These are phyloP conservation scores for Phytophthora megakarya DNA, from an alignment of 352 stramenopile species.

Conservation along the genomic window DNA sequence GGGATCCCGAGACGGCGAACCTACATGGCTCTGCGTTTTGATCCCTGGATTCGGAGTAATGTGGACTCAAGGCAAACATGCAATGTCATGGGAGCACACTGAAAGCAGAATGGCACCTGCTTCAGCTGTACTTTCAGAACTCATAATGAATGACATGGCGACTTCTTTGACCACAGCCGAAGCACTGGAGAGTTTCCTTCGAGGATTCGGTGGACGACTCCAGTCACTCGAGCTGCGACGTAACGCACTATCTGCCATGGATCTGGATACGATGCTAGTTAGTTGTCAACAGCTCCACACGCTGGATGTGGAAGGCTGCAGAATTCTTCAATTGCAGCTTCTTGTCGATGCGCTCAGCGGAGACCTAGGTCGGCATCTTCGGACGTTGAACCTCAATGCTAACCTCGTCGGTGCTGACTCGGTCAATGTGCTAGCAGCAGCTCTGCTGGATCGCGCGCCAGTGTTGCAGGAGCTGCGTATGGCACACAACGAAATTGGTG, in stretches of 20 bases:
- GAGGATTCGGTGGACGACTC: conserved; percentile 31
- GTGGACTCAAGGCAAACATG: conserved; percentile 30
- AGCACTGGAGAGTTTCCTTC: conserved; percentile 28
- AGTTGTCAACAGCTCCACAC: conserved; percentile 25
- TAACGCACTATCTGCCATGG: conserved; percentile 36
- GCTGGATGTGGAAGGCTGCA: conserved; percentile 41
- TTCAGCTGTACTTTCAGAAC: conserved; percentile 27
- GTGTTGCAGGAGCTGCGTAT: conserved; percentile 33
- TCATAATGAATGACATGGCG: conserved; percentile 40
- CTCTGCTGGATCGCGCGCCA: conserved; percentile 22
- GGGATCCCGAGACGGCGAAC: conserved; percentile 10
- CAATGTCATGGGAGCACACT: conserved; percentile 25
- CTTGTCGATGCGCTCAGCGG: conserved; percentile 36
- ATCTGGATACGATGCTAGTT: conserved; percentile 34
- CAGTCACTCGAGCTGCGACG: conserved; percentile 34
- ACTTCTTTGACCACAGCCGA: conserved; percentile 27
- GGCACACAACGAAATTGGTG: conserved; percentile 38
- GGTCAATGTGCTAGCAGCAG: conserved; percentile 30
- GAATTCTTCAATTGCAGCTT: conserved; percentile 37
- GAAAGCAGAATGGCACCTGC: conserved; percentile 1
- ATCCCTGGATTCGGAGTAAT: conserved; percentile 35
- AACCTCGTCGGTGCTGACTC: conserved; percentile 38
- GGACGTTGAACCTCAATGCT: conserved; percentile 36
- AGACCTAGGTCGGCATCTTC: conserved; percentile 30
- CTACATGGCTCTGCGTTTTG: conserved; percentile 34